A percentile compares a stretch with the other conserved stretches of the same genome.
Conservation (phyloP, 345 rosid species). For the Camelina neglecta region DNA sequence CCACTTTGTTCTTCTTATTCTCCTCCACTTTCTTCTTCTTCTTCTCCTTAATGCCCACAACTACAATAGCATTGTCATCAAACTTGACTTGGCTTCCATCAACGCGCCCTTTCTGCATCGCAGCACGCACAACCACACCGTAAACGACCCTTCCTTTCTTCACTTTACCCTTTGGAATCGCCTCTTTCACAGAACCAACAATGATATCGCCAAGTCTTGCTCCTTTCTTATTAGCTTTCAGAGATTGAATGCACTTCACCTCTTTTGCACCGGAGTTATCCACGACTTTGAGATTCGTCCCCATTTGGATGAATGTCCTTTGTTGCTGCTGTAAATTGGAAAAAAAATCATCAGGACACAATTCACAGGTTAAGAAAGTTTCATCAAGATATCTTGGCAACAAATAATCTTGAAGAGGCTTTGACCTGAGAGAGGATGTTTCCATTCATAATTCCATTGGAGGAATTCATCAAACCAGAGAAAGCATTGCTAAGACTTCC, state of each 20-base stretch:
- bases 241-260: conserved; percentile 87
- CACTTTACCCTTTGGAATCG: conserved; percentile 76
- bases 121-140: conserved; percentile 84
- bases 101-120: conserved; percentile 69
- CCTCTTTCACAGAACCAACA: conserved; percentile 80
- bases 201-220: conserved; percentile 83
- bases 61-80: conserved; percentile 85
- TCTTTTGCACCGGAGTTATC: conserved; percentile 90
- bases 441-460: conserved; percentile 43
- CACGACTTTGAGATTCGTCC: conserved; percentile 76
- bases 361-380: not conserved
- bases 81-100: conserved; percentile 88
- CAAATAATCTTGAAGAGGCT: conserved; percentile 13
- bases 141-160: conserved; percentile 78
- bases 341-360: conserved; percentile 15
- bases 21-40: conserved; percentile 15
- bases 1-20: not conserved
- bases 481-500: conserved; percentile 52
- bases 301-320: conserved; percentile 89
- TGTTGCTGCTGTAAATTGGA: conserved; percentile 49
- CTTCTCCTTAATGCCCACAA: conserved; percentile 54
- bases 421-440: conserved; percentile 52
- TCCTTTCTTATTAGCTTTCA: conserved; percentile 72
- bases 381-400: too few species aligned
- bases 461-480: conserved; percentile 45